phyloP scores from a whole-genome alignment of 1,284 basidiomycete species.

The Neotropicomus parvogracilis region DNA sequence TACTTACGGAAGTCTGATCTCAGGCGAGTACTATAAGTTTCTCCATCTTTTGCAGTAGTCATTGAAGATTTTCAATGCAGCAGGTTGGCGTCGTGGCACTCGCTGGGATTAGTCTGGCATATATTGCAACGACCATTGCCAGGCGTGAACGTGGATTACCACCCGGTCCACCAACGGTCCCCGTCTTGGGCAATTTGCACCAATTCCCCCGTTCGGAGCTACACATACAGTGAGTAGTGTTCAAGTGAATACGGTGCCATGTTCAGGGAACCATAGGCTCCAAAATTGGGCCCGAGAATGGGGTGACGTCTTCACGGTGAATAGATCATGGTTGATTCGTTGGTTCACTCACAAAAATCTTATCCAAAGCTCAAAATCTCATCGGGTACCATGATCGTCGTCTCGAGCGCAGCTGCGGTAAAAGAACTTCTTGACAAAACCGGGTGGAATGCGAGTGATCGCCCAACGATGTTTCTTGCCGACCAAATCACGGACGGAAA shows the following conservation, averaged over 20 bases:
- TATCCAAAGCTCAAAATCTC: constrained; percentile 4
- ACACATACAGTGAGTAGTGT: constrained; percentile 2
- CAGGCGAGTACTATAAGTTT: too few relatives aligned
- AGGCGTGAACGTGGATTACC: constrained; percentile 2
- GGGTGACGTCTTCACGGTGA: constrained; percentile 7
- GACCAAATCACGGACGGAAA: constrained; percentile 6
- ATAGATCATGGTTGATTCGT: neutral
- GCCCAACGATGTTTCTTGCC: constrained; percentile 5
- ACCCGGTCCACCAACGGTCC: constrained; percentile 3
- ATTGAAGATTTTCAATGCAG: neutral
- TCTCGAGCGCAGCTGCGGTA: constrained; percentile 4
- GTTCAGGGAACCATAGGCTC: neutral
- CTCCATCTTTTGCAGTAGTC: neutral
- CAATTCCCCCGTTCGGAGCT: neutral
- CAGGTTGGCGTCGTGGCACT: neutral
- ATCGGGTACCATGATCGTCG: constrained; percentile 4
- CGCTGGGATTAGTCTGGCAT: neutral
- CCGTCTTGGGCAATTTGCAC: constrained; percentile 6
- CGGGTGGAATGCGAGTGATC: constrained; percentile 6
- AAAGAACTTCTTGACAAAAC: constrained; percentile 7
- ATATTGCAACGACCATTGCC: neutral
- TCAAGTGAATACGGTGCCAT: neutral
- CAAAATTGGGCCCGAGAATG: constrained; percentile 8
- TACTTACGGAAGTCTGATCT: too few relatives aligned
- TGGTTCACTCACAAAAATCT: neutral